Evolutionary conservation across 768 basidiomycete genomes (phyloP).

Genomic region (Lactarius psammicola): DNA sequence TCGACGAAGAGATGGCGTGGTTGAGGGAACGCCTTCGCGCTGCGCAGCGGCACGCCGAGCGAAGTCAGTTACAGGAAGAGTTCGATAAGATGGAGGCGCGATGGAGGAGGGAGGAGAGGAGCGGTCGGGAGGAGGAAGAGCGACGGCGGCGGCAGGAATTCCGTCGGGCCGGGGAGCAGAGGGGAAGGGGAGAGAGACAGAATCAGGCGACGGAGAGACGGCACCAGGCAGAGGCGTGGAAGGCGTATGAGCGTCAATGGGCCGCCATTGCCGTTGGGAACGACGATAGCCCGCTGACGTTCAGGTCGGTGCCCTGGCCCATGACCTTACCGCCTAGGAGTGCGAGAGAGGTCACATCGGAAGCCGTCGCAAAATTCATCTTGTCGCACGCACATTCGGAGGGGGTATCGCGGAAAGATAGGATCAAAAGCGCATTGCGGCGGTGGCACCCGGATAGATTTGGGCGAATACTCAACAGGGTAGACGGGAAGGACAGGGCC

Average conservation of each 20-base stretch:
- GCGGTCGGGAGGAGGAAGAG: slow-evolving; percentile 45
- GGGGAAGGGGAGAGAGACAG: slow-evolving; percentile 38
- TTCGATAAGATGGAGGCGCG: slow-evolving; percentile 52
- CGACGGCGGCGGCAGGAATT: slow-evolving; percentile 28
- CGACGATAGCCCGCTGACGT: slow-evolving; percentile 47
- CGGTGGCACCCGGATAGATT: slow-evolving; percentile 85
- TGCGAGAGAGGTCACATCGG: slow-evolving; percentile 51
- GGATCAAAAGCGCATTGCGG: slow-evolving; percentile 62
- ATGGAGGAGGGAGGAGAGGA: slow-evolving; percentile 44
- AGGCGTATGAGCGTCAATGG: slow-evolving; percentile 66
- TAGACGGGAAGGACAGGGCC: slow-evolving; percentile 50
- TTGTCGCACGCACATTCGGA: slow-evolving; percentile 63
- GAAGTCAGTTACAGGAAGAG: slow-evolving; percentile 52
- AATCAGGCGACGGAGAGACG: slow-evolving; percentile 39
- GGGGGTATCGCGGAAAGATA: slow-evolving; percentile 57
- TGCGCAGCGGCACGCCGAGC: slow-evolving; percentile 34
- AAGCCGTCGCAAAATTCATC: slow-evolving; percentile 59
- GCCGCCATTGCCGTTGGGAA: slow-evolving; percentile 42
- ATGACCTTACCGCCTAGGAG: slow-evolving; percentile 42
- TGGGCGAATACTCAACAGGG: slow-evolving; percentile 51
- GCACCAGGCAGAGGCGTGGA: slow-evolving; percentile 57
- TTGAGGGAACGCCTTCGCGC: slow-evolving; percentile 18
- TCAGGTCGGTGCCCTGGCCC: slow-evolving; percentile 75
- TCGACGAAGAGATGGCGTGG: slow-evolving; percentile 20
- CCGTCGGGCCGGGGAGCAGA: slow-evolving; percentile 45